Conservation (phyloP, 164 flowering plant species). For the Vitis amurensis region DNA sequence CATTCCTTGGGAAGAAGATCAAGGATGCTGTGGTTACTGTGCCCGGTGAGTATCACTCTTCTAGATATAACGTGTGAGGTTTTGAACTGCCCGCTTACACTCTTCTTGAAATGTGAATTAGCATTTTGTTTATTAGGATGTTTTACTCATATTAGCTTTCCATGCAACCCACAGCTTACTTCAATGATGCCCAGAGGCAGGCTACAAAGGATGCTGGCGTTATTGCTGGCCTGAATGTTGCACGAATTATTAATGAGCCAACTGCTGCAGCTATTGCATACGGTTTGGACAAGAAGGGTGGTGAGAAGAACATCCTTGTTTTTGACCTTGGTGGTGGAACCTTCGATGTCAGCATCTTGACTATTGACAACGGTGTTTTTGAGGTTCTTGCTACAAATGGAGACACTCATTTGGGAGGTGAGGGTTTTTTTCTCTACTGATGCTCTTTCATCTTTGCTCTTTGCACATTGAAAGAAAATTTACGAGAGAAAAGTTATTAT, state of each 20-base stretch:
- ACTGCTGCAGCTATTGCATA: constrained; percentile 96
- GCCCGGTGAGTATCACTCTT: constrained; percentile 52
- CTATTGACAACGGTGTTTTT: constrained; percentile 92
- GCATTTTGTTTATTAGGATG: too few relatives aligned
- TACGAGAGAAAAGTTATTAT: neutral
- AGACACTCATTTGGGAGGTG: constrained; percentile 94
- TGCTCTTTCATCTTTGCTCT: neutral
- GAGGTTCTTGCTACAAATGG: constrained; percentile 95
- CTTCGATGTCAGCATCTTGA: constrained; percentile 93
- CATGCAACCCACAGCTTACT: constrained; percentile 58
- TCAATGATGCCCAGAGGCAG: constrained; percentile 94
- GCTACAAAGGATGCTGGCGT: constrained; percentile 97
- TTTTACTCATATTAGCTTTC: neutral
- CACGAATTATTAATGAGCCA: constrained; percentile 88
- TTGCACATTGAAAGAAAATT: neutral
- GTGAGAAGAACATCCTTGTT: constrained; percentile 95
- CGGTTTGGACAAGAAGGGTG: constrained; percentile 91
- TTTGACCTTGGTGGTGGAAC: constrained; percentile 96
- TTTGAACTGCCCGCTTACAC: too few relatives aligned
- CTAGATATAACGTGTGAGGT: too few relatives aligned
- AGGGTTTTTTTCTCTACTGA: constrained; percentile 5
- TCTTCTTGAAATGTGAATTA: too few relatives aligned
- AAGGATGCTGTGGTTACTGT: constrained; percentile 96
- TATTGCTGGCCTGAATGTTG: constrained; percentile 90
- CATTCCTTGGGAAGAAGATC: constrained; percentile 90